A percentile compares a stretch with the other conserved stretches of the same genome.
phyloP scores from a whole-genome alignment of 768 basidiomycete genomes.

The Psilocybe subaeruginosa region DNA sequence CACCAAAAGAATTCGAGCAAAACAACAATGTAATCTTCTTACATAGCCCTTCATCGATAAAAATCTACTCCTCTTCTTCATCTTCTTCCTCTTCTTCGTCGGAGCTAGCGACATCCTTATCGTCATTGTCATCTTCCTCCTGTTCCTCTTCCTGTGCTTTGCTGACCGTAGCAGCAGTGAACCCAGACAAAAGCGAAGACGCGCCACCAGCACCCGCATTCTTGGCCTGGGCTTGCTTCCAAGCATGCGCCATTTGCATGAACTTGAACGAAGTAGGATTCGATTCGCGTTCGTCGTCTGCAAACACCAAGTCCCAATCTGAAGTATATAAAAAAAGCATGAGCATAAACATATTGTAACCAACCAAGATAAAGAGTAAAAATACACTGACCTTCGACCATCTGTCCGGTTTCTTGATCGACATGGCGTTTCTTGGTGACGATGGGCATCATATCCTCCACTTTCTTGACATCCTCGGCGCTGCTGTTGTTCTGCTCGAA shows the following conservation, averaged over 20 bases:
- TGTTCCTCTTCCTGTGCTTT: constrained; percentile 30
- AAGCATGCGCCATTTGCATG: constrained; percentile 92
- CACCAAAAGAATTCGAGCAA: background rate
- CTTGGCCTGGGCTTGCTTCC: constrained; percentile 87
- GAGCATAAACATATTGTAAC: constrained; percentile 29
- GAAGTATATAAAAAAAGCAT: constrained; percentile 81
- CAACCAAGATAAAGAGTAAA: background rate
- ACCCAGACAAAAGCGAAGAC: constrained; percentile 71
- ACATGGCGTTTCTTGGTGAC: constrained; percentile 52
- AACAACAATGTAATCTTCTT: background rate
- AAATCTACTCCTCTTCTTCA: constrained; percentile 6
- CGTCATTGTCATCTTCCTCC: constrained; percentile 51
- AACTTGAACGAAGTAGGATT: constrained; percentile 96
- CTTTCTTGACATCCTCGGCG: constrained; percentile 73
- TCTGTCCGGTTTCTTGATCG: constrained; percentile 83
- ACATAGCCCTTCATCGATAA: background rate
- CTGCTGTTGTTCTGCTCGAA: constrained; percentile 87
- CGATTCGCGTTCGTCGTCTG: constrained; percentile 93
- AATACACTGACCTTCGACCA: constrained; percentile 72
- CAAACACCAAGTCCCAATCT: constrained; percentile 97
- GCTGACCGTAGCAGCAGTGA: constrained; percentile 62
- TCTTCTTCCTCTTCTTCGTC: constrained; percentile 17
- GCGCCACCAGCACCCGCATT: constrained; percentile 88
- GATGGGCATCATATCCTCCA: constrained; percentile 92
- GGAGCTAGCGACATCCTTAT: constrained; percentile 51